Evolutionary conservation across 2,329 filamentous ascomycete genomes (phyloP).

Genomic region (Rutstroemia sp.): DNA sequence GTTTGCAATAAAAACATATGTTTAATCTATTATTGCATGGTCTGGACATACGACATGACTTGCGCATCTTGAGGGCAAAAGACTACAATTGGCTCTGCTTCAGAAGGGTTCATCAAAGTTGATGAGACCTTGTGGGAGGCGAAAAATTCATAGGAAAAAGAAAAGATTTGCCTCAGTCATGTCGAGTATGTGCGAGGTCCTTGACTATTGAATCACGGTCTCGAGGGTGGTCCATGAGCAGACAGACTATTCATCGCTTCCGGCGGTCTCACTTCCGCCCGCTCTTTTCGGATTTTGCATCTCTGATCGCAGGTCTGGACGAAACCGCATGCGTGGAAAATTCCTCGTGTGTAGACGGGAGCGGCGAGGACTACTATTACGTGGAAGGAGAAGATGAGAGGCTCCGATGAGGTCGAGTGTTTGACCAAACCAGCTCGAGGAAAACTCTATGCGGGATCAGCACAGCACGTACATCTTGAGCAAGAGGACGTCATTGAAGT

Average conservation of each 20-base stretch:
- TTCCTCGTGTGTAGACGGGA: conserved; percentile 31
- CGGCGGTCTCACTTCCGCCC: neutral
- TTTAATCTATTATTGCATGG: too few species aligned
- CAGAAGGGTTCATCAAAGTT: neutral
- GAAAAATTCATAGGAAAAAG: too few species aligned
- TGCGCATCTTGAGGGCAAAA: too few species aligned
- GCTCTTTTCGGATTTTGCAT: conserved; percentile 1
- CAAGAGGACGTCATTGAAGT: neutral
- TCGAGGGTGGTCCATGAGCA: too few species aligned
- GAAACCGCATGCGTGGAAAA: conserved; percentile 33
- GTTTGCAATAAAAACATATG: too few species aligned
- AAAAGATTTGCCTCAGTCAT: too few species aligned
- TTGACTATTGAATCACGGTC: too few species aligned
- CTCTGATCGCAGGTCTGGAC: conserved; percentile 17
- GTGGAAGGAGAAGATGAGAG: conserved; percentile 43
- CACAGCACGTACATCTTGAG: neutral
- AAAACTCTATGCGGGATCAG: conserved; percentile 29
- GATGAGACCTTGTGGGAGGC: neutral
- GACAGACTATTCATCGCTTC: neutral
- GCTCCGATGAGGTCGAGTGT: conserved; percentile 40
- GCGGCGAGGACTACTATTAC: conserved; percentile 38
- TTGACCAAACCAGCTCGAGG: conserved; percentile 36
- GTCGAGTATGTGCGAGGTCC: too few species aligned
- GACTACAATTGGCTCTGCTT: too few species aligned
- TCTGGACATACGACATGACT: too few species aligned